Evolutionary conservation across 2,329 filamentous ascomycete species (phyloP).

Genomic region (Penicillium sp.): DNA sequence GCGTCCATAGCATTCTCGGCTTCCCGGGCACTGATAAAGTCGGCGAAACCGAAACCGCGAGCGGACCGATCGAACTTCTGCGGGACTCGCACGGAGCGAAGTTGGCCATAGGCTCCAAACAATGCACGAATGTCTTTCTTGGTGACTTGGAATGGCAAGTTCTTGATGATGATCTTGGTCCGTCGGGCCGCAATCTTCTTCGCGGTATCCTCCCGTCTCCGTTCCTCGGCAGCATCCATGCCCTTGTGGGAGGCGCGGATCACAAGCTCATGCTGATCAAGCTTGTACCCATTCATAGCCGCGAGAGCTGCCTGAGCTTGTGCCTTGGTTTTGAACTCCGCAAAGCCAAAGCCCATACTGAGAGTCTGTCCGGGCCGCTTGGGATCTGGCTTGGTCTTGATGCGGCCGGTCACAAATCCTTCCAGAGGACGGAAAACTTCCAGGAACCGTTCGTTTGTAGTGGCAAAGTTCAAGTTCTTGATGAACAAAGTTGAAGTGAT

Average conservation of each 20-base stretch:
- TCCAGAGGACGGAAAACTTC: slow-evolving; percentile 75
- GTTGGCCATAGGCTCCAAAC: slow-evolving; percentile 83
- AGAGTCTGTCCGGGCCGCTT: slow-evolving; percentile 81
- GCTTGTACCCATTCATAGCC: slow-evolving; percentile 79
- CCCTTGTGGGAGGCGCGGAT: slow-evolving; percentile 85
- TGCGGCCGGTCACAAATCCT: slow-evolving; percentile 80
- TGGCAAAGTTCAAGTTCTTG: slow-evolving; percentile 88
- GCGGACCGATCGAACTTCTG: slow-evolving; percentile 88
- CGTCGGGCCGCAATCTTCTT: slow-evolving; percentile 70
- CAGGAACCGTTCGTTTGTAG: slow-evolving; percentile 67
- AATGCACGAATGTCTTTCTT: slow-evolving; percentile 87
- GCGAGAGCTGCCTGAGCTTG: slow-evolving; percentile 73
- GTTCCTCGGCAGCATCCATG: slow-evolving; percentile 79
- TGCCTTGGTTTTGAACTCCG: slow-evolving; percentile 73
- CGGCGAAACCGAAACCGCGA: slow-evolving; percentile 93
- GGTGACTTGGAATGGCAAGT: slow-evolving; percentile 88
- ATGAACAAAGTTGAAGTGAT: slow-evolving; percentile 83
- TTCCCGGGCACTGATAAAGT: slow-evolving; percentile 87
- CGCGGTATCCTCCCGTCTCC: slow-evolving; percentile 71
- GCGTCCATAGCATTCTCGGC: slow-evolving; percentile 87
- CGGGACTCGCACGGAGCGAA: slow-evolving; percentile 86
- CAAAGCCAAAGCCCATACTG: slow-evolving; percentile 96
- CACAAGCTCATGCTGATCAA: slow-evolving; percentile 81
- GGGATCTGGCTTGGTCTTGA: slow-evolving; percentile 91
- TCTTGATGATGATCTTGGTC: slow-evolving; percentile 97